Evolutionary conservation across 768 basidiomycete genomes (phyloP).

Genomic region (Leccinum arenicola): DNA sequence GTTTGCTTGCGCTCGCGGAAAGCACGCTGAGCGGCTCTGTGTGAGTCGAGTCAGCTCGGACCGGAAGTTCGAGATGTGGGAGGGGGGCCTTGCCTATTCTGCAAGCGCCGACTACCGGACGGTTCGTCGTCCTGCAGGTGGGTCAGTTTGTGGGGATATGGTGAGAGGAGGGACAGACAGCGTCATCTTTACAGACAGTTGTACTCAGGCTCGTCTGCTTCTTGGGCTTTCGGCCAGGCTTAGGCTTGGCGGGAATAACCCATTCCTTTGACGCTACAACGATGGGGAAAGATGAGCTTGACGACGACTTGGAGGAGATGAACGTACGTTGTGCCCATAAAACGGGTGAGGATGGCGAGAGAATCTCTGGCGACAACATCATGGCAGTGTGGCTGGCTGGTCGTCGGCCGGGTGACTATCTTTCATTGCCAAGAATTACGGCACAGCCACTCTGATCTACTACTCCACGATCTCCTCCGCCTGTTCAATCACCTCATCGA

Average conservation of each 20-base stretch:
- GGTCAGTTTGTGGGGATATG: slow-evolving; percentile 7
- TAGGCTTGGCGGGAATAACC: slow-evolving; percentile 83
- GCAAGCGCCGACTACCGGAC: slow-evolving; percentile 63
- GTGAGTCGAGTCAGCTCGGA: slow-evolving; percentile 9
- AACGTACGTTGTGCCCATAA: slow-evolving; percentile 74
- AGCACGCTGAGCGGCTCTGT: slow-evolving; percentile 82
- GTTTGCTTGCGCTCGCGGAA: slow-evolving; percentile 89
- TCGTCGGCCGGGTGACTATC: background rate
- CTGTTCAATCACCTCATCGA: slow-evolving; percentile 92
- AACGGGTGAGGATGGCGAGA: slow-evolving; percentile 47
- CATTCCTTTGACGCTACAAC: slow-evolving; percentile 80
- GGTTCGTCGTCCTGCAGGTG: slow-evolving; percentile 40
- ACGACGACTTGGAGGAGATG: background rate
- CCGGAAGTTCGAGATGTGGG: background rate
- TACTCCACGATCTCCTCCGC: slow-evolving; percentile 65
- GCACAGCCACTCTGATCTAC: slow-evolving; percentile 25
- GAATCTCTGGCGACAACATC: slow-evolving; percentile 24
- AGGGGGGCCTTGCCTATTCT: slow-evolving; percentile 57
- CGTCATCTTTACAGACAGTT: slow-evolving; percentile 38
- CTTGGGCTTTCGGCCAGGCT: slow-evolving; percentile 87
- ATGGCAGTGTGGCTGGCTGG: slow-evolving; percentile 18
- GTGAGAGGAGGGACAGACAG: slow-evolving; percentile 39
- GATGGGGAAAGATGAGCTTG: background rate
- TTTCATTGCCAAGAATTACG: background rate
- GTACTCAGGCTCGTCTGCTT: slow-evolving; percentile 44